Percentiles rank a stretch among this genome's conserved stretches.
Evolutionary conservation across 805 yeast species (phyloP).

Genomic region (Yamadazyma nakazawae): DNA sequence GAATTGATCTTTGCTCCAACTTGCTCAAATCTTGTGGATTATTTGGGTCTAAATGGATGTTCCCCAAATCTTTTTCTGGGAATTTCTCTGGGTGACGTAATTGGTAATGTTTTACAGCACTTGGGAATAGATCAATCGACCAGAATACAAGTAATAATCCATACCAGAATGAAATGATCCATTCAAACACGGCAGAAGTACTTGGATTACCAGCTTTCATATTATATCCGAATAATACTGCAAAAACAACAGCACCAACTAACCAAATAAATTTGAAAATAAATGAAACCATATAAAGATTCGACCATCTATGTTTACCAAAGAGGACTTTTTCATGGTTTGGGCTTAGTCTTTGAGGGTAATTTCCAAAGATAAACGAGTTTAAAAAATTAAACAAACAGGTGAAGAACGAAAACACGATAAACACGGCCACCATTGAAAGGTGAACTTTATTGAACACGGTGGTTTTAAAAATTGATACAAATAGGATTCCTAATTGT

Average conservation of each 20-base stretch:
- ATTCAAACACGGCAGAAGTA: slow-evolving; percentile 69
- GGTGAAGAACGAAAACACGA: slow-evolving; percentile 58
- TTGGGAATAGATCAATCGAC: slow-evolving; percentile 67
- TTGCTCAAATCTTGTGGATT: slow-evolving; percentile 16
- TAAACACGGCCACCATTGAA: slow-evolving; percentile 70
- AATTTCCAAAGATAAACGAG: slow-evolving; percentile 37
- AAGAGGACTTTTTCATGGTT: slow-evolving; percentile 38
- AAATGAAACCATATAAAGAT: slow-evolving; percentile 47
- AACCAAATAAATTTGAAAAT: slow-evolving; percentile 64
- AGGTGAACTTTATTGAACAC: slow-evolving; percentile 56
- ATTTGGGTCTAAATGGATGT: slow-evolving; percentile 18
- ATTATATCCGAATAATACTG: slow-evolving; percentile 60
- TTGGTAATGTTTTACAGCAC: slow-evolving; percentile 40
- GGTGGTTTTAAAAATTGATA: slow-evolving; percentile 68
- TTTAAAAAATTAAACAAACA: slow-evolving; percentile 36
- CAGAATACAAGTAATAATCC: slow-evolving; percentile 64
- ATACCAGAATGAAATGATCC: slow-evolving; percentile 85
- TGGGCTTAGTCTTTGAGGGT: slow-evolving; percentile 35
- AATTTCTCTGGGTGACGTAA: slow-evolving; percentile 26
- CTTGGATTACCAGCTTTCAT: slow-evolving; percentile 33
- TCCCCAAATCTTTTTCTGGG: slow-evolving; percentile 14
- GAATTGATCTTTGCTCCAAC: slow-evolving; percentile 16
- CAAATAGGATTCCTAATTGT: slow-evolving; percentile 69
- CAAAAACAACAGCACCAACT: slow-evolving; percentile 59
- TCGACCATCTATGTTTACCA: slow-evolving; percentile 35